A percentile compares a stretch with the other conserved stretches of the same genome.
phyloP scores from a whole-genome alignment of 2,329 filamentous ascomycete genomes.

The Colletotrichum sp. region DNA sequence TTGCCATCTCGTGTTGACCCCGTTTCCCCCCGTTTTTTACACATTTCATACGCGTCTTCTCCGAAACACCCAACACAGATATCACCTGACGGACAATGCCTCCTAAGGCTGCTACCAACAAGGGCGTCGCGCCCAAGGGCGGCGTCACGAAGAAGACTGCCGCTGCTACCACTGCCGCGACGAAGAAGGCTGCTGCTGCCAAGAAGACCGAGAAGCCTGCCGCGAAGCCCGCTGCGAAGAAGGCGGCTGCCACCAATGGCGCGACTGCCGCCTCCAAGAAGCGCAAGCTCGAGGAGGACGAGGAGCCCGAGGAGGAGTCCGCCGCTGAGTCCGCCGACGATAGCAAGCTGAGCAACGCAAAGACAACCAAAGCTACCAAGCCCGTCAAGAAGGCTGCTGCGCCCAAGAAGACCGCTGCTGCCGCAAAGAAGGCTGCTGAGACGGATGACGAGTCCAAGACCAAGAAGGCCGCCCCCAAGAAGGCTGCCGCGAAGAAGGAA shows the following conservation, averaged over 20 bases:
- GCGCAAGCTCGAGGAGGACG: constrained; percentile 12
- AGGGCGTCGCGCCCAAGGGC: constrained; percentile 30
- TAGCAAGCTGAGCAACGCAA: neutral
- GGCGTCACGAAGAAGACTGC: constrained; percentile 27
- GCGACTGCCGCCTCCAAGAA: constrained; percentile 21
- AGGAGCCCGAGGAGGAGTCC: constrained; percentile 1
- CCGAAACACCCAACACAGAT: neutral
- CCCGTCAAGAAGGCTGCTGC: constrained; percentile 35
- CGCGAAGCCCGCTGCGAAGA: constrained; percentile 25
- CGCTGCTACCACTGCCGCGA: constrained; percentile 24
- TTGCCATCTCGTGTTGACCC: neutral
- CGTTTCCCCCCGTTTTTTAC: neutral
- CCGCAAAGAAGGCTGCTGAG: constrained; percentile 41
- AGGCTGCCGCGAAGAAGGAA: constrained; percentile 56
- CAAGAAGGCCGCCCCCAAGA: constrained; percentile 51
- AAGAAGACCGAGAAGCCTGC: constrained; percentile 27
- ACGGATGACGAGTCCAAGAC: constrained; percentile 23
- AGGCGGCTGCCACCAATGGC: constrained; percentile 31
- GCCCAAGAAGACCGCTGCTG: constrained; percentile 19
- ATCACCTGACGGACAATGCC: constrained; percentile 18
- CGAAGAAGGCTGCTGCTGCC: constrained; percentile 29
- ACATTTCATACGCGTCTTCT: constrained; percentile 7
- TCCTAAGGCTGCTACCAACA: constrained; percentile 30
- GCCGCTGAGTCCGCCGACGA: neutral
- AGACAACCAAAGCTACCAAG: constrained; percentile 28